Evolutionary conservation across 2,329 filamentous ascomycete species (phyloP), one percentile per base, ranked within the genome.

Genomic region (Fusarium sp.): DNA sequence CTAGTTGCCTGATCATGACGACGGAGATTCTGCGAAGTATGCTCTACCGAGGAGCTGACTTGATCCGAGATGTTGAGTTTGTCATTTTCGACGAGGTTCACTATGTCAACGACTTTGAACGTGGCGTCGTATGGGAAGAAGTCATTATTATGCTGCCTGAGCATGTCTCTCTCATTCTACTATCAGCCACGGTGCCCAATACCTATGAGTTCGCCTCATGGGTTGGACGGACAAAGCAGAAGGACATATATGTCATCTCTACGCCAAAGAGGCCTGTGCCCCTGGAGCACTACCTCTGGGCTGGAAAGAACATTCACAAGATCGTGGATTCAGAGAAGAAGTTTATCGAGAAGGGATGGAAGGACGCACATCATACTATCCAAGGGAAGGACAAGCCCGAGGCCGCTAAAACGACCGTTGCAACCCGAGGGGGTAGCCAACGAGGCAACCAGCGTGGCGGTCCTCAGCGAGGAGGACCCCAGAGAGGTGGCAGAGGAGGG

Each of bases 121-220:
- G 96, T 83, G 96, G 96, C 79, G 96, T 99, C 7, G 96, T 99
- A 0, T 99, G 96, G 96, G 96, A 99, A 83, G 96, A 99, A 83
- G 96, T 99, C 78, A 99, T 99, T 79, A 99, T 99, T 79, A 98
- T 99, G 96, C 88, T 99, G 64, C 96, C 96, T 0, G 95, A 98
- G 80, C 96, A 99, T 83, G 94, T 99, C 42, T 97, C 96, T 2
- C 88, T 99, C 24, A 99, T 99, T 75, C 86, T 98, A 2, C 88
- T 99, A 4, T 99, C 96, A 6, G 96, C 96, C 1, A 99, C 96
- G 1, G 96, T 99, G 1, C 96, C 96, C 2, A 99, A 99, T 80
- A 98, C 96, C 0, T 91, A 98, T 72, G 96, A 99, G 80, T 99
- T 99, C 78, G 96, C 96, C 2, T 98, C 95, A 0, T 99, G 96